Percentiles rank a stretch among this genome's conserved stretches.
These are phyloP conservation scores for Parachaetomium inaequale DNA, from an alignment of 495 filamentous ascomycete species.

Conservation along the genomic window DNA sequence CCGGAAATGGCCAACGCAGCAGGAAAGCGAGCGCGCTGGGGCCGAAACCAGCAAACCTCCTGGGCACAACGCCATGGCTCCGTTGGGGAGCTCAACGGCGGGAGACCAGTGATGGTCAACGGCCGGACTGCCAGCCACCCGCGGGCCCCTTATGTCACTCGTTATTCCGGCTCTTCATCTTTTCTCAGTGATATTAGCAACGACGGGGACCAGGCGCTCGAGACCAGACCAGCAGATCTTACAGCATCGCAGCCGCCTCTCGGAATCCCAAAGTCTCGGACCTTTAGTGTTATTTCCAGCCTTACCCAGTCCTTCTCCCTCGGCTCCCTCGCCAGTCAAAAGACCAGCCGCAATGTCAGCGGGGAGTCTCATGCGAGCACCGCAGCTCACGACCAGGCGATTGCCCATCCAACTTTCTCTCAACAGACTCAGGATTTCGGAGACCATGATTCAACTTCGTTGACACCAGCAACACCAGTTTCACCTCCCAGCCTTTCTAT, in stretches of 20 bases:
- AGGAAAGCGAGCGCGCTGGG: background rate
- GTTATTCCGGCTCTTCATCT: background rate
- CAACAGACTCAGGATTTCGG: background rate
- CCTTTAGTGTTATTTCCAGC: constrained; percentile 38
- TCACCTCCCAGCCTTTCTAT: background rate
- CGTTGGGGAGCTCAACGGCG: background rate
- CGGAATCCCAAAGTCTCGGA: constrained; percentile 36
- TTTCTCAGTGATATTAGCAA: constrained; percentile 9
- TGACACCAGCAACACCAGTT: background rate
- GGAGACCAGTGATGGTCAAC: constrained; percentile 21
- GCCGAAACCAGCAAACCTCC: background rate
- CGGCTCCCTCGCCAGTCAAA: constrained; percentile 24
- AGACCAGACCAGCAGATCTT: background rate
- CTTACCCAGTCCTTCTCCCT: constrained; percentile 40
- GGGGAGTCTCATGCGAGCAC: constrained; percentile 1
- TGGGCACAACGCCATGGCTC: background rate
- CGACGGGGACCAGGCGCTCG: constrained; percentile 17
- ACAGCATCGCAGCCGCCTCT: constrained; percentile 11
- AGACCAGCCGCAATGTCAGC: constrained; percentile 26
- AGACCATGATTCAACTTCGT: background rate
- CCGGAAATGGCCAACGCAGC: background rate
- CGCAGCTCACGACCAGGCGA: background rate
- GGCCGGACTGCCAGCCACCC: background rate
- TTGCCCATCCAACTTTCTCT: constrained; percentile 2
- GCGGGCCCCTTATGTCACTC: background rate